Percentiles rank a stretch among this genome's conserved stretches.
phyloP scores from a whole-genome alignment of 2,329 filamentous ascomycete genomes.

The Colletotrichum zoysiae region DNA sequence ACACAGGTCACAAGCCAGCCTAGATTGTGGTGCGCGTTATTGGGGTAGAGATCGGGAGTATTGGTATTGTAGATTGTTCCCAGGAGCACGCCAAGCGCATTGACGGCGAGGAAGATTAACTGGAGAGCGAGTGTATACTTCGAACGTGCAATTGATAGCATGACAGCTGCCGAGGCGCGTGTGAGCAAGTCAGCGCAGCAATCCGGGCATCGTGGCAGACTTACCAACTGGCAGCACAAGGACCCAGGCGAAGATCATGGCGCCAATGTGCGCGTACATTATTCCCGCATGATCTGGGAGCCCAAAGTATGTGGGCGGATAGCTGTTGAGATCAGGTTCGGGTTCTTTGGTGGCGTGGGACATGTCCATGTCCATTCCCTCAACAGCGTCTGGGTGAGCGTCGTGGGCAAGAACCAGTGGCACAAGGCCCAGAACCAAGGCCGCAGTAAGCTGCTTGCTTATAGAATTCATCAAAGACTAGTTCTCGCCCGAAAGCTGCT shows the following conservation, averaged over 20 bases:
- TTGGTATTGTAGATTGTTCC: constrained; percentile 80
- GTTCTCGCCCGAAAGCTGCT: not conserved
- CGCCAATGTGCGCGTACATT: constrained; percentile 77
- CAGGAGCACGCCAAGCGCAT: constrained; percentile 73
- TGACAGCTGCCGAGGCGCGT: constrained; percentile 70
- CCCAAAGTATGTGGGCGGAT: constrained; percentile 70
- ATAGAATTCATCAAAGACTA: constrained; percentile 9
- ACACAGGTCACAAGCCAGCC: constrained; percentile 87
- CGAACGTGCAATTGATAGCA: constrained; percentile 87
- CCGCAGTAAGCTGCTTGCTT: not conserved
- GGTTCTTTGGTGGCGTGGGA: constrained; percentile 31
- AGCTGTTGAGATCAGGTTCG: constrained; percentile 45
- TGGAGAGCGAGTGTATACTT: constrained; percentile 78
- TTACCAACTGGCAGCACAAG: constrained; percentile 79
- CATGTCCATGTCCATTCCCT: constrained; percentile 39
- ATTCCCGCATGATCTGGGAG: constrained; percentile 64
- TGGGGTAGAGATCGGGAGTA: constrained; percentile 87
- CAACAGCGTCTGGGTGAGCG: constrained; percentile 42
- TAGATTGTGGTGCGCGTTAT: constrained; percentile 89
- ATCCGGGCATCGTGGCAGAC: constrained; percentile 47
- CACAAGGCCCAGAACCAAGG: constrained; percentile 19
- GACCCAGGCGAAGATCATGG: constrained; percentile 80
- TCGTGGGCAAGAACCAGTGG: constrained; percentile 31
- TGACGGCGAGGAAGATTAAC: constrained; percentile 73
- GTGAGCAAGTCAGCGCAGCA: constrained; percentile 27